Base-by-base conservation (phyloP, 441 rosid species). In the Mallotus japonicus region DNA sequence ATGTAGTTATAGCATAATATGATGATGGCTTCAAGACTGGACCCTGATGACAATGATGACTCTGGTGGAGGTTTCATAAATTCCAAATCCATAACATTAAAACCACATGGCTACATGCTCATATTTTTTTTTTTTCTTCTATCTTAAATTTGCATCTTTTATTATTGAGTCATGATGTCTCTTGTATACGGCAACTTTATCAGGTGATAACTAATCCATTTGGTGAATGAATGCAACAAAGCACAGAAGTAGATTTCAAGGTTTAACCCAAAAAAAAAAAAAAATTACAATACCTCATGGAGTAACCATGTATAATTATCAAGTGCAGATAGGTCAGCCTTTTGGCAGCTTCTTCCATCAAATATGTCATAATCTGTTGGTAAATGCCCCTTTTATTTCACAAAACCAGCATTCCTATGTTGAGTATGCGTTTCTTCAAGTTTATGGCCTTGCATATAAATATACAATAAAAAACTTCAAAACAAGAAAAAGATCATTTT, bases 181-280 rank as follows among this genome's bases (percentile, higher is more conserved):
- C 70, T 15, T 8, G 20, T 8, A 28, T 6, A 32, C 42, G 5
- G 17, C 12, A 54, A 11, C n/a, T 37, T 54, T 19, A 37, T 6
- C 32, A 68, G 51, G 32, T n/a, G 17, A 68, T 68, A 55, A 53
- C 32, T 68, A 55, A 5, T 13, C 6, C n/a, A 55, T 68, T 68
- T 6, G 13, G 34, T 61, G 59, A 51, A 50, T 34, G 28, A 37
- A 54, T 19, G 14, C 28, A 37, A 53, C 69, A 19, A 50, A 12
- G n/a, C 8, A 22, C 20, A 7, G 22, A 66, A 14, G 15, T 24
- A 34, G 17, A 51, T 32, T 37, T 7, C 50, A 34, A 40, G 2
- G n/a, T 6, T 56, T 56, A 19, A 37, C 4, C 32, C 32, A 28
- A 28, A 28, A 28, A 28, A 28, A 56, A 69, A 50, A 69, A 19